Percentiles rank a stretch among this genome's conserved stretches.
Evolutionary conservation across 2,329 filamentous ascomycete species (phyloP).

Genomic region (Ophiosphaerella korrae): DNA sequence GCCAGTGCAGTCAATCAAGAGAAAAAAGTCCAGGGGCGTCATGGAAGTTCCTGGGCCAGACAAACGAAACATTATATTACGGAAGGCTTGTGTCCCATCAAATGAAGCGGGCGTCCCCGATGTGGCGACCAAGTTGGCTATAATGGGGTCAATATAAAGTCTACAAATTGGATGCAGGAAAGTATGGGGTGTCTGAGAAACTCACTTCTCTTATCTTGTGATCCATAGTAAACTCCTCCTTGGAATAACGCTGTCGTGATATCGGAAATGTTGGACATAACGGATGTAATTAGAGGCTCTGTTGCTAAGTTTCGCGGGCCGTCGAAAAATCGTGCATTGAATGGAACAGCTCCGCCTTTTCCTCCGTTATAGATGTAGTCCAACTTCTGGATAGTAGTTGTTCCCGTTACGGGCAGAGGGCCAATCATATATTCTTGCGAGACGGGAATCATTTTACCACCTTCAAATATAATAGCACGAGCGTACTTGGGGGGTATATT

Average conservation of each 20-base stretch:
- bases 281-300: constrained; percentile 44
- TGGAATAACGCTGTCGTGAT: constrained; percentile 51
- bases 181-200: background rate
- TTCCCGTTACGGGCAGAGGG: constrained; percentile 51
- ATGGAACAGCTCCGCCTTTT: constrained; percentile 36
- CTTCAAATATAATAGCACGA: constrained; percentile 54
- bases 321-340: constrained; percentile 34
- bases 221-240: constrained; percentile 32
- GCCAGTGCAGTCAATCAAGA: constrained; percentile 52
- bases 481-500: constrained; percentile 51
- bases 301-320: constrained; percentile 29
- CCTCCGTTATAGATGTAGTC: constrained; percentile 45
- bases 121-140: constrained; percentile 27
- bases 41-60: constrained; percentile 49
- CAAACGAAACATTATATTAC: constrained; percentile 52
- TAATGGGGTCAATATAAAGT: background rate
- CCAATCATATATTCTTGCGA: constrained; percentile 55
- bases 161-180: no score
- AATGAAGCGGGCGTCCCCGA: constrained; percentile 42
- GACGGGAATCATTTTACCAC: constrained; percentile 50
- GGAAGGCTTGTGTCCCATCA: constrained; percentile 49
- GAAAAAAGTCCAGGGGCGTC: constrained; percentile 54
- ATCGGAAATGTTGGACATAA: constrained; percentile 54
- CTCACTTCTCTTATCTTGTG: constrained; percentile 16
- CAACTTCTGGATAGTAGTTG: constrained; percentile 33